Conservation (phyloP, 441 rosid species). For the Melastoma candidum region DNA sequence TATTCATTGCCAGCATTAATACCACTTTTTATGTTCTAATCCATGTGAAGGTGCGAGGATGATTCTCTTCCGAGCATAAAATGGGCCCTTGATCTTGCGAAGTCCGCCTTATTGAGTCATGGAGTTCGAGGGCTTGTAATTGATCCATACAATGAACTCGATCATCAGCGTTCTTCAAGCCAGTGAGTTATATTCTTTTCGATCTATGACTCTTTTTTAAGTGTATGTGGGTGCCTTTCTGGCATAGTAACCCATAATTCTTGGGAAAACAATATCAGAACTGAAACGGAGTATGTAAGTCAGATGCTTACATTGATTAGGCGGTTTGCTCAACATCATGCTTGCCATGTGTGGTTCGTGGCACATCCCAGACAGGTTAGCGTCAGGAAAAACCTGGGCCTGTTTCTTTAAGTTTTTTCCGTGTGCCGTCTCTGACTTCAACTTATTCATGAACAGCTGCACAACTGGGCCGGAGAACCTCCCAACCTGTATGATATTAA, state of each 20-base stretch:
- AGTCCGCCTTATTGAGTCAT: constrained; percentile 79
- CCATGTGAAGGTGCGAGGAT: constrained; percentile 64
- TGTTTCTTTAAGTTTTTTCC: neutral
- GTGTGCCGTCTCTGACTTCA: constrained; percentile 3
- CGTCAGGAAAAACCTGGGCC: neutral
- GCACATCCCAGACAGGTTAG: constrained; percentile 98
- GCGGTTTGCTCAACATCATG: constrained; percentile 87
- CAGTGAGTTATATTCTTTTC: constrained; percentile 41
- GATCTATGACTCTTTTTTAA: constrained; percentile 1
- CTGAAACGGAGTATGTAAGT: constrained; percentile 97
- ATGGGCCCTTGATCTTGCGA: constrained; percentile 91
- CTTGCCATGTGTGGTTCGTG: constrained; percentile 97
- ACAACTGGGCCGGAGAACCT: constrained; percentile 71
- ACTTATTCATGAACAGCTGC: constrained; percentile 38
- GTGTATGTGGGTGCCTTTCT: neutral
- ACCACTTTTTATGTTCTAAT: constrained; percentile 12
- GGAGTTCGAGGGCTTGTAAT: constrained; percentile 94
- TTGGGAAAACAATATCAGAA: constrained; percentile 34
- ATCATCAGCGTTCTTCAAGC: constrained; percentile 73
- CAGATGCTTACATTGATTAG: constrained; percentile 87
- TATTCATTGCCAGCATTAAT: neutral
- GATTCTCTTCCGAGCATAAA: constrained; percentile 75
- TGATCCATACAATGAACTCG: constrained; percentile 98
- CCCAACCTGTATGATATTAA: constrained; percentile 93
- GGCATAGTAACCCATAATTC: neutral